phyloP scores from a whole-genome alignment of 2,329 filamentous ascomycete genomes.

The Trichoderma polysporum region DNA sequence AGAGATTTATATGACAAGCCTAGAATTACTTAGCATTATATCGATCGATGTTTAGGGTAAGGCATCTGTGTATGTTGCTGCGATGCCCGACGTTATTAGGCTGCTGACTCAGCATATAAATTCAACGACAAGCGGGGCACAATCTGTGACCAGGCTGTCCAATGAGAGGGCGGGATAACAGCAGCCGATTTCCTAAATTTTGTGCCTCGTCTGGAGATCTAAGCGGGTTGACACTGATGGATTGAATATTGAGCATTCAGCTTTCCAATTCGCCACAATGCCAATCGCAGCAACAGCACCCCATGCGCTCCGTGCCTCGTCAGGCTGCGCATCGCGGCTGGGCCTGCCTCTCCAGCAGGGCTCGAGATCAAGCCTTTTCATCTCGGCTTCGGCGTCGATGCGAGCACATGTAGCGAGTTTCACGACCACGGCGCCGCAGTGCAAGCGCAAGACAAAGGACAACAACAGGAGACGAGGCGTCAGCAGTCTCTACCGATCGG shows the following conservation, averaged over 20 bases:
- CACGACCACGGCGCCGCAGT: constrained; percentile 55
- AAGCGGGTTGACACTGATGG: neutral
- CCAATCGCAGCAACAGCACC: constrained; percentile 32
- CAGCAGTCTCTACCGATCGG: constrained; percentile 75
- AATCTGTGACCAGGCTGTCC: neutral
- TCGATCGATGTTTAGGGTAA: no score
- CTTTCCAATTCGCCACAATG: constrained; percentile 4
- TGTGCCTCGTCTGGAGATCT: constrained; percentile 20
- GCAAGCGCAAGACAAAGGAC: constrained; percentile 60
- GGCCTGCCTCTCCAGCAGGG: constrained; percentile 6
- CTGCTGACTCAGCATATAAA: constrained; percentile 14
- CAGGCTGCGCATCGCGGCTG: constrained; percentile 27
- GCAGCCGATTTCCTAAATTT: constrained; percentile 19
- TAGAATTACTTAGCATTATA: no score
- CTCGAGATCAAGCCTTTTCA: neutral
- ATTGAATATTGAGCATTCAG: neutral
- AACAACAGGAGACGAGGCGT: constrained; percentile 78
- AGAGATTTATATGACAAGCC: neutral
- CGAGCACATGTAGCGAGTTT: constrained; percentile 41
- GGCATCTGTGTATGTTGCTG: no score
- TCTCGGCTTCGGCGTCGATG: constrained; percentile 10
- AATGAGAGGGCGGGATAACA: neutral
- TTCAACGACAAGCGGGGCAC: neutral
- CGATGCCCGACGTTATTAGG: no score
- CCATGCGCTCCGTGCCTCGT: constrained; percentile 31